Base-by-base conservation (phyloP, 2,329 filamentous ascomycete genomes). In the Aureobasidium zeae region DNA sequence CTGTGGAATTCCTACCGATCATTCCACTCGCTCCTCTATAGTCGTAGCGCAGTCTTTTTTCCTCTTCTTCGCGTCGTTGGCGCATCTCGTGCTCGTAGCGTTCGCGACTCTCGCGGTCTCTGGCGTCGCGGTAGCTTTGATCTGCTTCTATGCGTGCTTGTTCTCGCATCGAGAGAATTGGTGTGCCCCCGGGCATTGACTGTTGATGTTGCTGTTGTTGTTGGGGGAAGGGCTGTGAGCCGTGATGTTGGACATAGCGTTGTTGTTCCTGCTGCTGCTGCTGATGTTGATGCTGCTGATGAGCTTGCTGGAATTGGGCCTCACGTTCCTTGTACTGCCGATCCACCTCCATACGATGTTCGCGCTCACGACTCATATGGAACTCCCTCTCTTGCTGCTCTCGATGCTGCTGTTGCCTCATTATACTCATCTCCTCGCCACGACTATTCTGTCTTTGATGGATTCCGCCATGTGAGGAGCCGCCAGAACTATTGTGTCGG, bases 401-500 rank as follows among this genome's bases (percentile, higher is more conserved):
- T 13, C 54, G 54, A 11, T 53, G 50, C 36, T 39, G 36, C 16
- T 39, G 36, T 39, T 39, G 36, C 30, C 36, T 30, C 26, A 39
- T 9, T 26, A 39, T 39, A 5, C 12, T 12, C 16, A 47, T 48
- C 20, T 39, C 51, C 13, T 60, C 57, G 3, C 57, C 55, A 13
- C 53, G 54, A 34, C 50, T 54, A 9, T 51, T 38, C n/a, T 46
- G 49, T 22, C 54, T 53, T 16, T 55, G 55, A 29, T 59, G 54
- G 29, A 53, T 41, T 10, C 43, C 31, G 1, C 47, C 42, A 26
- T 52, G 52, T 8, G 47, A 42, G 3, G 39, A 33, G 5, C 53
- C 53, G 21, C 48, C 45, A 2, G 57, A 59, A 12, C 39, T 50
- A 17, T 57, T 57, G 48, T 60, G 59, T 5, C 55, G 48, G 24